Evolutionary conservation across 139 green algal genomes (phyloP), one percentile per base, ranked within the genome.

Genomic region (Chlorella sp.): DNA sequence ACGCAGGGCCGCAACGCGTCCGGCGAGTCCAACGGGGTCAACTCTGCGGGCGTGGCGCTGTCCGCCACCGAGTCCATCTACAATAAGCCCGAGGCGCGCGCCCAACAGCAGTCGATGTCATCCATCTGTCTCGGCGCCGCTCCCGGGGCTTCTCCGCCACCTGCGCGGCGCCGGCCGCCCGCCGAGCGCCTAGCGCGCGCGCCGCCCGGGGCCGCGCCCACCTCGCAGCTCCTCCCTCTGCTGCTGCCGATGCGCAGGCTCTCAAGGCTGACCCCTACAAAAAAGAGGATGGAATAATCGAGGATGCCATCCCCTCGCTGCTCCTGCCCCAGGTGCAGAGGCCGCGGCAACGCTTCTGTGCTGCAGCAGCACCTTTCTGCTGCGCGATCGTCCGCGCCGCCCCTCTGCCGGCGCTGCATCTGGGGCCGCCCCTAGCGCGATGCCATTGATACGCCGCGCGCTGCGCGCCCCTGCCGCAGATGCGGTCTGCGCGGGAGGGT

Each of bases 281-380:
- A 35, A 42, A 69, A 42, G 71, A n/a, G 1, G 36, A 4, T 27
- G 72, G 72, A 11, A 63, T 78, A 23, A 68, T 71, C 3, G 72
- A 78, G 72, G 72, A 78, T 7, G 60, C 40, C 23, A 78, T 78
- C 72, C 72, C 72, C 15, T 78, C 72, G 17, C 23, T 78, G 12
- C 48, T 78, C 45, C 72, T 78, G 43, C 72, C 72, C 45, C 72
- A 78, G 72, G 72, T 55, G n/a, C 27, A 29, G 5, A n/a, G n/a
- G n/a, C n/a, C n/a, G n/a, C n/a, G n/a, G n/a, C n/a, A n/a, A n/a
- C n/a, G n/a, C n/a, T n/a, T n/a, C n/a, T n/a, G n/a, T n/a, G n/a
- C n/a, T n/a, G n/a, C n/a, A n/a, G n/a, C n/a, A n/a, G n/a, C n/a
- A n/a, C n/a, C n/a, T n/a, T n/a, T n/a, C n/a, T n/a, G n/a, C n/a